These are phyloP conservation scores for Setaria italica DNA, from an alignment of 202 grass and related monocot genomes.

Conservation along the genomic window DNA sequence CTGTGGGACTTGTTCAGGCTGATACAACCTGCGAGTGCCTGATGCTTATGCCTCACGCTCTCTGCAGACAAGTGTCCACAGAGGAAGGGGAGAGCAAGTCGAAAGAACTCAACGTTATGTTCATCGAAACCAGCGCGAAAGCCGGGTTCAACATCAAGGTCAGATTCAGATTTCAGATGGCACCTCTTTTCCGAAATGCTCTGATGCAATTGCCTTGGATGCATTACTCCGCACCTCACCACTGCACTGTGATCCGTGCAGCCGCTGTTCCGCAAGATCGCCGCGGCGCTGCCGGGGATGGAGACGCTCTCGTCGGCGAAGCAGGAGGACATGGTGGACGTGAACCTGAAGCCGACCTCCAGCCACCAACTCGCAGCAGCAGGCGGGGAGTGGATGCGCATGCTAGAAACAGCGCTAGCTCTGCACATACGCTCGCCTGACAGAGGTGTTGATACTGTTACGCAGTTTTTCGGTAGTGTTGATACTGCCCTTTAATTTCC, in stretches of 20 bases:
- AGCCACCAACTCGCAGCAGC: constrained; percentile 53
- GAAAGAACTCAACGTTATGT: constrained; percentile 66
- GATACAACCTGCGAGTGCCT: neutral
- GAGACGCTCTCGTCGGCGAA: constrained; percentile 64
- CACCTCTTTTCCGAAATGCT: neutral
- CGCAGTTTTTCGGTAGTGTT: neutral
- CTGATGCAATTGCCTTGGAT: neutral
- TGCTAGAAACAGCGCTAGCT: constrained; percentile 46
- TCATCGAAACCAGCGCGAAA: constrained; percentile 83
- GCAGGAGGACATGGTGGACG: constrained; percentile 74
- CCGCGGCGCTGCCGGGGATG: constrained; percentile 71
- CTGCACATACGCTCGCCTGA: constrained; percentile 1
- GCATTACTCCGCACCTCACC: neutral
- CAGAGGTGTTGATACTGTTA: neutral
- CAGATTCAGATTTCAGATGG: neutral
- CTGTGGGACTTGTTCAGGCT: neutral
- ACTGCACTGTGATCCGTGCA: neutral
- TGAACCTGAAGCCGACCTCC: constrained; percentile 61
- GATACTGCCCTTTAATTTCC: neutral
- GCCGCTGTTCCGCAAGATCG: constrained; percentile 78
- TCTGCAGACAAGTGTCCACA: constrained; percentile 66
- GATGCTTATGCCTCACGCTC: neutral
- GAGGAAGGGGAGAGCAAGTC: constrained; percentile 76
- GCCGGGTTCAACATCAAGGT: constrained; percentile 91
- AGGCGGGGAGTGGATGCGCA: constrained; percentile 54